These are phyloP conservation scores for Achaetomiella virescens DNA, from an alignment of 495 filamentous ascomycete genomes.

Conservation along the genomic window DNA sequence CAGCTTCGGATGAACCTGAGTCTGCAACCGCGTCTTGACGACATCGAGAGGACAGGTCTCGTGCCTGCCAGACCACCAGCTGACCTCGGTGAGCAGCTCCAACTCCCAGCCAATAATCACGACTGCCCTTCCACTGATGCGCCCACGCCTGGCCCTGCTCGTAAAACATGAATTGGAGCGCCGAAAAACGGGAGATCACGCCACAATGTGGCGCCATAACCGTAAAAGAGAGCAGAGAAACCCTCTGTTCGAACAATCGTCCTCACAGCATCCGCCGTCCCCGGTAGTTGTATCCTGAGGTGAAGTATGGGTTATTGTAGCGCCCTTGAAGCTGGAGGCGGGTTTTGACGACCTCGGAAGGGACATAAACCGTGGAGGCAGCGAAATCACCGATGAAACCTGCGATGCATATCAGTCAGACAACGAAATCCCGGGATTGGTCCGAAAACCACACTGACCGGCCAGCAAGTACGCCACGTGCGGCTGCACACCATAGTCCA, in stretches of 20 bases:
- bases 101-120: constrained; percentile 77
- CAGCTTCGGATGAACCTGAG: constrained; percentile 61
- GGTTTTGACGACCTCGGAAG: constrained; percentile 94
- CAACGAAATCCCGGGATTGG: background rate
- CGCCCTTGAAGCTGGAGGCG: constrained; percentile 90
- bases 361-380: constrained; percentile 88
- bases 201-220: constrained; percentile 90
- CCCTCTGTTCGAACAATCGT: constrained; percentile 83
- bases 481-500: constrained; percentile 72
- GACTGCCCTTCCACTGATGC: constrained; percentile 57
- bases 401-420: constrained; percentile 31
- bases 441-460: constrained; percentile 42
- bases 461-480: constrained; percentile 78
- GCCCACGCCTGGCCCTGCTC: constrained; percentile 85
- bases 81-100: constrained; percentile 85
- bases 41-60: constrained; percentile 90
- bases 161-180: constrained; percentile 95
- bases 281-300: constrained; percentile 92
- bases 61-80: constrained; percentile 92
- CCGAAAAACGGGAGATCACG: constrained; percentile 93
- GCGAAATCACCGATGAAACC: constrained; percentile 89
- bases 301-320: constrained; percentile 88
- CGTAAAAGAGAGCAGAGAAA: constrained; percentile 78
- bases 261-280: constrained; percentile 67
- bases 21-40: constrained; percentile 96